A percentile compares a stretch with the other conserved stretches of the same genome.
Evolutionary conservation across 2,329 filamentous ascomycete species (phyloP).

Genomic region (Macrophomina tecta): DNA sequence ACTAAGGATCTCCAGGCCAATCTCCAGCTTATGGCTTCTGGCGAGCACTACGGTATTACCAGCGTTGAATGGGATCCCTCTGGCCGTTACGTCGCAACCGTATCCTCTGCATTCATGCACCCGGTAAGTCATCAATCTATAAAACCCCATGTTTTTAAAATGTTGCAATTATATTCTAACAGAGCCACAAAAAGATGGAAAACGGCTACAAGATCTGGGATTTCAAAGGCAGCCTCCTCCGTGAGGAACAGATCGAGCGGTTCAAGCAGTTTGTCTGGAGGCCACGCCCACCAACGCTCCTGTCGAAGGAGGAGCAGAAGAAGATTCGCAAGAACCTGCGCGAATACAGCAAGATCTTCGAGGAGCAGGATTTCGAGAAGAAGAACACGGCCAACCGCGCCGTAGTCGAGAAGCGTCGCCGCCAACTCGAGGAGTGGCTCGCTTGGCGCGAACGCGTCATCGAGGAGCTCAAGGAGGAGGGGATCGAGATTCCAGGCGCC

Average conservation of each 20-base stretch:
- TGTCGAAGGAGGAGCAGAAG: conserved; percentile 97
- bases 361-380: conserved; percentile 92
- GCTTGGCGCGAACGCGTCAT: conserved; percentile 79
- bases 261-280: conserved; percentile 99
- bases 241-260: conserved; percentile 91
- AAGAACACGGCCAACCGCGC: conserved; percentile 93
- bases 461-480: conserved; percentile 69
- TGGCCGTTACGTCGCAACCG: conserved; percentile 90
- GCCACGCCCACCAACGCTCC: conserved; percentile 86
- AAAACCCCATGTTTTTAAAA: not conserved
- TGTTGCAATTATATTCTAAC: conserved; percentile 12
- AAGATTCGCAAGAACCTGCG: conserved; percentile 96
- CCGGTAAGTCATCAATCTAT: conserved; percentile 65
- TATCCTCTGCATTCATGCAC: conserved; percentile 95
- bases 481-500: conserved; percentile 62
- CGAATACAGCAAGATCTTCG: conserved; percentile 93
- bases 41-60: conserved; percentile 96
- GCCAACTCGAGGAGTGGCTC: conserved; percentile 85
- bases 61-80: conserved; percentile 98
- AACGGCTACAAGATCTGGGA: conserved; percentile 99
- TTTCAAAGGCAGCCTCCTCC: conserved; percentile 86
- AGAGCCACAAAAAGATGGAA: conserved; percentile 74
- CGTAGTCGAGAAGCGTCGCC: conserved; percentile 85
- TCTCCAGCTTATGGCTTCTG: conserved; percentile 90
- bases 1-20: conserved; percentile 96